Evolutionary conservation across 2,329 filamentous ascomycete species (phyloP).

Genomic region (Ascochyta lentis): DNA sequence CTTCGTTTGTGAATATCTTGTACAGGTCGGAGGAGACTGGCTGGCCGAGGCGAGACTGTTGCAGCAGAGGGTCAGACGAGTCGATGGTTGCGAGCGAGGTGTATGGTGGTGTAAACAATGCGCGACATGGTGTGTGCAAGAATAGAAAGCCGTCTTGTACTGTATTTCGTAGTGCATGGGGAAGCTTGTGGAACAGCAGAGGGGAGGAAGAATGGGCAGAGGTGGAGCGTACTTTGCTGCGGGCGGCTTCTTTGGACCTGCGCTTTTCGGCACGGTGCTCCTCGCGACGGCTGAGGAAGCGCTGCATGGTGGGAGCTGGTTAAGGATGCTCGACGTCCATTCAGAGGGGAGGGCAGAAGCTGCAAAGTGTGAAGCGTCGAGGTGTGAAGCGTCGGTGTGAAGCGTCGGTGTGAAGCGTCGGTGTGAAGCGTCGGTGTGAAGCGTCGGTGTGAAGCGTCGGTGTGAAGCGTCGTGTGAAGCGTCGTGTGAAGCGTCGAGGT

Average conservation of each 20-base stretch:
- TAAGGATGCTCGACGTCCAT: slow-evolving; percentile 23
- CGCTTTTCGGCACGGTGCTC: slow-evolving; percentile 54
- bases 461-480: no score
- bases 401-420: no score
- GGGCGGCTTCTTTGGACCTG: slow-evolving; percentile 36
- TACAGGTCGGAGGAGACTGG: slow-evolving; percentile 59
- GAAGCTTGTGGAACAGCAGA: slow-evolving; percentile 31
- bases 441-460: no score
- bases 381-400: no score
- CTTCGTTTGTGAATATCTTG: slow-evolving; percentile 69
- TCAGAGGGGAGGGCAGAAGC: slow-evolving; percentile 4
- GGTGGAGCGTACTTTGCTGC: slow-evolving; percentile 42
- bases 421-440: no score
- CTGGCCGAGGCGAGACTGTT: slow-evolving; percentile 35
- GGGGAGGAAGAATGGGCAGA: slow-evolving; percentile 25
- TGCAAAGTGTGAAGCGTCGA: no score
- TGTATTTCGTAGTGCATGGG: slow-evolving; percentile 25
- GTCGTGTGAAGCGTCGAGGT: no score
- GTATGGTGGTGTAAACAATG: slow-evolving; percentile 17
- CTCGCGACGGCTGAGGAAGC: slow-evolving; percentile 74
- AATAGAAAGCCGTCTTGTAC: slow-evolving; percentile 28
- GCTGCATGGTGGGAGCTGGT: slow-evolving; percentile 54
- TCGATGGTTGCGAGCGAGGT: slow-evolving; percentile 19
- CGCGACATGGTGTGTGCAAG: slow-evolving; percentile 25
- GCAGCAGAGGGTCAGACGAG: slow-evolving; percentile 35